Base-by-base conservation (phyloP, 495 filamentous ascomycete genomes). In the Aeminium ludgeri region DNA sequence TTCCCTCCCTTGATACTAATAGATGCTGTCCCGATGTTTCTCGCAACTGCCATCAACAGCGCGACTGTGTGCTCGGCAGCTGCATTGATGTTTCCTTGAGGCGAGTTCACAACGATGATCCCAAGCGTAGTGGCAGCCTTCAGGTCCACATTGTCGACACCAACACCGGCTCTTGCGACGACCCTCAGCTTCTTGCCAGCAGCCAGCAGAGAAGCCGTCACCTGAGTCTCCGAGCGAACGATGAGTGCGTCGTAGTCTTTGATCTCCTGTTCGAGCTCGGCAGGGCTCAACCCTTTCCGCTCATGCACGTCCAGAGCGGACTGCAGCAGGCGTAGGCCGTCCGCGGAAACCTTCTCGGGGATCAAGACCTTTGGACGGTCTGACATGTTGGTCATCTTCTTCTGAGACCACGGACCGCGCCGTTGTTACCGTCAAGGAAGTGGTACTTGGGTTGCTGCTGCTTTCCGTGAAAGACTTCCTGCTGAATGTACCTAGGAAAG, bases 71-170 rank as follows among this genome's bases (percentile, higher is more conserved):
- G 74, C 50, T 53, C 51, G 0, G 78, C 78, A 0, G 78, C 78
- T 0, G 78, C 76, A 4, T 72, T 66, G 44, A 82, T 78, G 50
- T 83, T 83, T 6, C 78, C 78, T 18, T 61, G 60, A 0, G 78
- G 78, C 3, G 66, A 72, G 54, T 82, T 83, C 34, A 82, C 76
- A 0, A 83, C 78, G 15, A 83, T 69, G 28, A 83, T 68, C 10
- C 78, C 78, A 17, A 67, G 57, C 18, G 65, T 62, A 1, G 78
- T 83, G 1, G 78, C 78, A 11, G 69, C 66, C 20, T 62, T 57
- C 0, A 83, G 72, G 55, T 82, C 73, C 36, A 83, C 76, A 64
- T 83, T 83, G 55, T 83, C 78, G 10, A 83, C 78, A 4, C 78
- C 78, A 1, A 83, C 78, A 7, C 78, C 78, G 15, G 78, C 78